These are phyloP conservation scores for Incumbomyces lentus DNA, from an alignment of 2,329 filamentous ascomycete species.

Conservation along the genomic window DNA sequence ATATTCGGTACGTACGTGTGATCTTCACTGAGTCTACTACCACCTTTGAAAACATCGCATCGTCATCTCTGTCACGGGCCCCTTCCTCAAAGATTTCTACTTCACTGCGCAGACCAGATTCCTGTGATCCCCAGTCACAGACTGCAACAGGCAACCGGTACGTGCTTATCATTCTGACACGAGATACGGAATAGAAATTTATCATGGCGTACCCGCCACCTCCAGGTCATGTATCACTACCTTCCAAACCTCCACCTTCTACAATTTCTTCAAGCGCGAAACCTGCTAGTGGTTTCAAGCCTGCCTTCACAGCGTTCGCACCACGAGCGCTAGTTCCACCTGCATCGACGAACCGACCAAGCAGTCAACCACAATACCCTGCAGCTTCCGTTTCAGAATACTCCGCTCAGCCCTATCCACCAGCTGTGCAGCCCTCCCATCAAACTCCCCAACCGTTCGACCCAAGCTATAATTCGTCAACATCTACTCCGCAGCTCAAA, in stretches of 20 bases:
- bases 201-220: constrained; percentile 76
- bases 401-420: constrained; percentile 26
- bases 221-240: constrained; percentile 68
- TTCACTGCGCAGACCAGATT: too few species aligned
- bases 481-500: constrained; percentile 49
- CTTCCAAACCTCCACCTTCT: constrained; percentile 63
- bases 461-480: constrained; percentile 30
- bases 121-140: too few species aligned
- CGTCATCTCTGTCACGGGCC: too few species aligned
- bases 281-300: constrained; percentile 41
- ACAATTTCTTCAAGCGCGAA: constrained; percentile 30
- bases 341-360: constrained; percentile 28
- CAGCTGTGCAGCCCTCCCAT: constrained; percentile 27
- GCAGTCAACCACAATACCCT: constrained; percentile 29
- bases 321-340: constrained; percentile 46
- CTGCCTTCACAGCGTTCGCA: constrained; percentile 46
- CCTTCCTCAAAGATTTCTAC: too few species aligned
- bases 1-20: too few species aligned
- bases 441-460: constrained; percentile 40
- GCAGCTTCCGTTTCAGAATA: too few species aligned
- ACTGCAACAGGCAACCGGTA: constrained; percentile 22
- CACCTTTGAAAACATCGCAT: too few species aligned
- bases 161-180: constrained; percentile 25
- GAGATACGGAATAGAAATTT: constrained; percentile 33
- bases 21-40: too few species aligned